Conservation (phyloP, 345 rosid genomes). For the Eucalyptus shirleyi region DNA sequence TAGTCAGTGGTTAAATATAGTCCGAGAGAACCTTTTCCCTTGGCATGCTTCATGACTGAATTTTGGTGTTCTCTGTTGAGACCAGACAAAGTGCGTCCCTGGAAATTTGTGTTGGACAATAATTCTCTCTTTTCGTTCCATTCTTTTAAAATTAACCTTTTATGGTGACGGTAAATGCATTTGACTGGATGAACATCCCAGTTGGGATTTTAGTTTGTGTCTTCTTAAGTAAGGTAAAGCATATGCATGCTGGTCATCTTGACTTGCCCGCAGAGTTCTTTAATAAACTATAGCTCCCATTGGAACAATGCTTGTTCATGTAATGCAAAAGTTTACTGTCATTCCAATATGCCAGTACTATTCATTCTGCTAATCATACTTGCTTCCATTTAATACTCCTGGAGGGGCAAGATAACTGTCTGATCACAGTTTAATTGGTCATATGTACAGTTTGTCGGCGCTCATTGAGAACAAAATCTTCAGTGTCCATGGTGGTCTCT, state of each 20-base stretch:
- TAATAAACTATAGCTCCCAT: not conserved
- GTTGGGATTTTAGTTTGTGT: not conserved
- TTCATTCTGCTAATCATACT: not conserved
- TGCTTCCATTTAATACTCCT: not conserved
- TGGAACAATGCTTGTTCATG: not conserved
- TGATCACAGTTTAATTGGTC: not conserved
- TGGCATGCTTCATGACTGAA: not conserved
- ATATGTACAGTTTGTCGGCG: conserved; percentile 65
- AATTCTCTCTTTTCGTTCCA: not conserved
- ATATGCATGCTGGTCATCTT: not conserved
- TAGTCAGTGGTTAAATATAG: not conserved
- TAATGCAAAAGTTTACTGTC: not conserved
- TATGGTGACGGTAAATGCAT: not conserved
- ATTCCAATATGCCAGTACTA: not conserved
- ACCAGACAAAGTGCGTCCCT: not conserved
- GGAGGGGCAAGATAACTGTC: not conserved
- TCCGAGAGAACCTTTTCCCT: not conserved
- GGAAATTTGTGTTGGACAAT: not conserved
- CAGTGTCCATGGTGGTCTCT: conserved; percentile 97
- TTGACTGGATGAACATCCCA: not conserved
- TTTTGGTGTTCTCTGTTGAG: not conserved
- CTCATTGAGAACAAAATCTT: conserved; percentile 88
- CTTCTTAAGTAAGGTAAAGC: not conserved
- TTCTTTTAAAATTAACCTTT: not conserved
- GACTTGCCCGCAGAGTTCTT: not conserved